These are phyloP conservation scores for Aspergillus piperis DNA, from an alignment of 2,329 filamentous ascomycete genomes.

Conservation along the genomic window DNA sequence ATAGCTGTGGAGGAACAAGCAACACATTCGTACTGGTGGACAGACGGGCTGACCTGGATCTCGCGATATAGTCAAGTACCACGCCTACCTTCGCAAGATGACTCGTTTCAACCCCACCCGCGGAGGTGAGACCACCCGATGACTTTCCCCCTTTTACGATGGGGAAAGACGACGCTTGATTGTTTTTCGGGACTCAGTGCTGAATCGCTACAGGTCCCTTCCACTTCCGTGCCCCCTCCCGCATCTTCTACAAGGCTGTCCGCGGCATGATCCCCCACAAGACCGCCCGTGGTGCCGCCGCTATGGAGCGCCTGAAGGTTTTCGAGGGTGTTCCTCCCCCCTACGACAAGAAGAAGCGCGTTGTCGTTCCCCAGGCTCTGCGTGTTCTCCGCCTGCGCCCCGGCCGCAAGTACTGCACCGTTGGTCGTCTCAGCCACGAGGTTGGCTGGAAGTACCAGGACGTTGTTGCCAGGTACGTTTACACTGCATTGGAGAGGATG, in stretches of 20 bases:
- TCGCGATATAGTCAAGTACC: conserved; percentile 88
- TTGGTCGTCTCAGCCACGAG: conserved; percentile 96
- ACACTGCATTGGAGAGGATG: conserved; percentile 5
- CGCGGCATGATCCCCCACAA: conserved; percentile 99
- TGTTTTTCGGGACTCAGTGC: conserved; percentile 2
- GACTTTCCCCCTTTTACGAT: neutral
- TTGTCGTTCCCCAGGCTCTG: conserved; percentile 98
- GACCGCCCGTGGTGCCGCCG: conserved; percentile 94
- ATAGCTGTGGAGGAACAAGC: conserved; percentile 6
- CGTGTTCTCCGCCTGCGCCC: conserved; percentile 96
- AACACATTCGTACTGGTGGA: neutral
- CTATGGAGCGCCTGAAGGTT: conserved; percentile 98
- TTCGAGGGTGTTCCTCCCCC: conserved; percentile 99
- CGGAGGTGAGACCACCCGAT: conserved; percentile 69
- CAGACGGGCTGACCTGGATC: conserved; percentile 49
- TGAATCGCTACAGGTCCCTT: conserved; percentile 71
- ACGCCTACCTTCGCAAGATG: conserved; percentile 99
- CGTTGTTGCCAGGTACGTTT: conserved; percentile 89
- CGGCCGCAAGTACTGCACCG: conserved; percentile 99
- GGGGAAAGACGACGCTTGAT: neutral
- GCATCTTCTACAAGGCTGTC: conserved; percentile 99
- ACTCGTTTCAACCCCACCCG: conserved; percentile 99
- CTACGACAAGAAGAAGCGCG: conserved; percentile 99
- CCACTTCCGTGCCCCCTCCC: conserved; percentile 98
- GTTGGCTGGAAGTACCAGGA: conserved; percentile 99